Conservation (phyloP, 495 filamentous ascomycete species). For the Bathelium albidoporum region DNA sequence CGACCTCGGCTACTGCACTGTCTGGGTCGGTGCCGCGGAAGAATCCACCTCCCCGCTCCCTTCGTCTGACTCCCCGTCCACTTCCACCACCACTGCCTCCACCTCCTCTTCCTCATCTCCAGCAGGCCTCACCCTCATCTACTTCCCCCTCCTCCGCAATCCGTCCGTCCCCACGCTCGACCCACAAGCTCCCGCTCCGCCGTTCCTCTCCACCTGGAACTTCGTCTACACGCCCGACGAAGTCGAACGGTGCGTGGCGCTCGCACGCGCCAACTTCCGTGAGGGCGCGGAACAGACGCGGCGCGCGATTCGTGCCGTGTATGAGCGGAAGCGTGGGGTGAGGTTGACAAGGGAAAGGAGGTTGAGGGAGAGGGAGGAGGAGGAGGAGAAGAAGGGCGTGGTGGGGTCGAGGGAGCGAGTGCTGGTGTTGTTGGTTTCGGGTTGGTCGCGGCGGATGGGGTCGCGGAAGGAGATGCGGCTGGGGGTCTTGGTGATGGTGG, state of each 20-base stretch:
- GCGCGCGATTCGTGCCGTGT: conserved; percentile 76
- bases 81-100: conserved; percentile 40
- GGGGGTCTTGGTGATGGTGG: neutral
- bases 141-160: conserved; percentile 84
- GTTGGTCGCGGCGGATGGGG: neutral
- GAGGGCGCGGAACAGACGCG: conserved; percentile 68
- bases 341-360: conserved; percentile 48
- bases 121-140: conserved; percentile 70
- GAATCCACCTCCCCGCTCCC: neutral
- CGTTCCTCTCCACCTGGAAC: conserved; percentile 91
- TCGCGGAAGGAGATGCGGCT: neutral
- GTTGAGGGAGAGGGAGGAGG: conserved; percentile 35
- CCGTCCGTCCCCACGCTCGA: conserved; percentile 66
- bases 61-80: neutral
- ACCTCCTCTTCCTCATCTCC: conserved; percentile 45
- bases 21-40: conserved; percentile 80
- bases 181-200: conserved; percentile 54
- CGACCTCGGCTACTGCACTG: conserved; percentile 77
- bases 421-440: neutral
- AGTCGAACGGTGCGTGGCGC: conserved; percentile 56
- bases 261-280: conserved; percentile 78
- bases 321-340: conserved; percentile 73
- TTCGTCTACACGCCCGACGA: conserved; percentile 56
- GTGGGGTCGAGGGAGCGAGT: neutral
- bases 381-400: conserved; percentile 31